These are phyloP conservation scores for Candida chilensis DNA, from an alignment of 805 yeast species.

Conservation along the genomic window DNA sequence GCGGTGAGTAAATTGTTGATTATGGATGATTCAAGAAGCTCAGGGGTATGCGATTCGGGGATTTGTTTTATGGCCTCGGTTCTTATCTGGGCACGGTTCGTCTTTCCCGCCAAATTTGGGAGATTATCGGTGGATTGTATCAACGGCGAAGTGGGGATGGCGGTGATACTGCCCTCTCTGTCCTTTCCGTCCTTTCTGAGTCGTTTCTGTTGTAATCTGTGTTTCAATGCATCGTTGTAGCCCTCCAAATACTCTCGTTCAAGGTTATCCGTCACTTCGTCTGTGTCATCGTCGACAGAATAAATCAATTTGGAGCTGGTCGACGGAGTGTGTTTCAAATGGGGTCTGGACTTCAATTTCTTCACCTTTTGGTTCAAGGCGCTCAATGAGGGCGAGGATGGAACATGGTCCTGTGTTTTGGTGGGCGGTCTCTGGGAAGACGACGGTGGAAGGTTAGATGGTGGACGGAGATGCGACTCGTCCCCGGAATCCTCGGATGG, in stretches of 20 bases:
- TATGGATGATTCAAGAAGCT: conserved; percentile 6
- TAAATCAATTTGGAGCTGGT: conserved; percentile 35
- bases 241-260: conserved; percentile 63
- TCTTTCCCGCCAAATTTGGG: conserved; percentile 11
- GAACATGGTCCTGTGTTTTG: too few species aligned
- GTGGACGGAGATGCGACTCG: too few species aligned
- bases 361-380: not conserved
- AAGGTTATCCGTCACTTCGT: conserved; percentile 56
- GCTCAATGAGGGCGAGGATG: too few species aligned
- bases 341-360: not conserved
- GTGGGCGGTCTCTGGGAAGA: too few species aligned
- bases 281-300: conserved; percentile 77
- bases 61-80: conserved; percentile 2
- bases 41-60: not conserved
- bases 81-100: conserved; percentile 13
- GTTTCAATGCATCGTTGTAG: conserved; percentile 57
- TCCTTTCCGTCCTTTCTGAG: conserved; percentile 2
- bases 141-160: conserved; percentile 1
- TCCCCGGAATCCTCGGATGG: too few species aligned
- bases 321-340: conserved; percentile 1
- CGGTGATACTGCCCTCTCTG: conserved; percentile 1
- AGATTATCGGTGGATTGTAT: not conserved
- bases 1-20: conserved; percentile 9
- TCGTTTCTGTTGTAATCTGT: too few species aligned
- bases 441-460: too few species aligned